Base-by-base conservation (phyloP, 169 alveolate species). In the Pseudocohnilembus persalinus region DNA sequence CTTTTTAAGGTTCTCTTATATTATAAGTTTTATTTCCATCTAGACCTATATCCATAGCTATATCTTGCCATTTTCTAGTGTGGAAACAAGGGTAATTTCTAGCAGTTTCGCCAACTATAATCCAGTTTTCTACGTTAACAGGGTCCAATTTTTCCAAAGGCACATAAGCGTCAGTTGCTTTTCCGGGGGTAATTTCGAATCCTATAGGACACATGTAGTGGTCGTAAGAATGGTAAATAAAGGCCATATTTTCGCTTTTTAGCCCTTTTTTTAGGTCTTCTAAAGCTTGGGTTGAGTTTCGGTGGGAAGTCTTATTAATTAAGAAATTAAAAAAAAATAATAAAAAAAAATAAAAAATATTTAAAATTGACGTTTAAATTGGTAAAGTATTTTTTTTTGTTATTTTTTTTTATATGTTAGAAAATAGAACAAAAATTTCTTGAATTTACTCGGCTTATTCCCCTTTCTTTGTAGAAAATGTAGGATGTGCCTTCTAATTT, bases 131-230 rank as follows among this genome's bases (percentile, higher is more conserved):
- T 30, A 81, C 30, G n/a, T 86, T 90, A 0, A 63, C 74, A 1
- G 77, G 88, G 33, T 74, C 33, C 0, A 90, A 85, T 35, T 92
- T 91, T 24, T 77, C 68, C 26, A 74, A 27, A 27, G 76, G 73
- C 32, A 77, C 83, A 73, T 87, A 94, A 72, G 94, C 94, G 63
- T 94, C 94, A 63, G 33, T 72, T 27, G 95, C 90, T 32, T 83
- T 76, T 77, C 80, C 76, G 30, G 97, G 95, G 28, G 95, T 85
- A 11, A 78, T 33, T 77, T 94, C 97, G 82, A 64, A 94, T 0
- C 97, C 97, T 31, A 94, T 89, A 1, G 96, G 96, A 79, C 94
- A 92, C 83, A 92, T 84, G 78, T 94, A 92, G 73, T 94, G 97
- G 77, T 94, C 92, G 81, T 87, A 87, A 31, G 95, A 92, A 83